Base-by-base conservation (phyloP, 352 stramenopile species). In the Pythium dissimile region DNA sequence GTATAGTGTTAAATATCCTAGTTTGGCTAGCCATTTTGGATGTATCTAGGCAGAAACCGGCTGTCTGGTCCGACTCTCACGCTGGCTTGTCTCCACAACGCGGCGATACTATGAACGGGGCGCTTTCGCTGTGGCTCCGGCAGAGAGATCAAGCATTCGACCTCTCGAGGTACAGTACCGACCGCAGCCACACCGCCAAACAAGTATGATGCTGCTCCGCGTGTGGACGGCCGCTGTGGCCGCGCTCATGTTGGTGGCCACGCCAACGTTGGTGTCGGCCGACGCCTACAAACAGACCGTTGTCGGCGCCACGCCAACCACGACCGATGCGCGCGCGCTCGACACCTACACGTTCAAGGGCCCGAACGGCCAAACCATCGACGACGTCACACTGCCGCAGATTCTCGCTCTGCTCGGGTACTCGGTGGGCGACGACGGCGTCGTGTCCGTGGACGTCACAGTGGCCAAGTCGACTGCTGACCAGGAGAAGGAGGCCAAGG, bases 331-430 rank as follows among this genome's bases (percentile, higher is more conserved):
- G 45, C 27, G 12, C 30, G 45, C 45, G 30, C 28, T 53, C 45
- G 30, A n/a, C n/a, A 63, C 45, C 24, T 63, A 56, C 30, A 43
- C 32, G 44, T 63, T 63, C 30, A 28, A 50, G 24, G 46, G 55
- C 35, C 35, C 46, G 15, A 41, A 45, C 28, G 55, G 55, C 26
- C 28, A 39, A 46, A 56, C 9, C 24, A 18, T 55, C 21, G 15
- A 32, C 8, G 41, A 56, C 38, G 37, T 56, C 26, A 57, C 55
- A 37, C 55, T 63, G 5, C 37, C 55, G 21, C 45, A 63, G 39
- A 63, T 63, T 38, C 55, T 63, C 27, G 39, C 55, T 20, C 20
- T 56, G 27, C 28, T 63, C 34, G 55, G 55, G 43, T 63, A 63
- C 46, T 28, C 42, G 21, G 55, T 63, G 26, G 55, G 49, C 20